Conservation (phyloP, 2,329 filamentous ascomycete species). For the Ustulina deusta region DNA sequence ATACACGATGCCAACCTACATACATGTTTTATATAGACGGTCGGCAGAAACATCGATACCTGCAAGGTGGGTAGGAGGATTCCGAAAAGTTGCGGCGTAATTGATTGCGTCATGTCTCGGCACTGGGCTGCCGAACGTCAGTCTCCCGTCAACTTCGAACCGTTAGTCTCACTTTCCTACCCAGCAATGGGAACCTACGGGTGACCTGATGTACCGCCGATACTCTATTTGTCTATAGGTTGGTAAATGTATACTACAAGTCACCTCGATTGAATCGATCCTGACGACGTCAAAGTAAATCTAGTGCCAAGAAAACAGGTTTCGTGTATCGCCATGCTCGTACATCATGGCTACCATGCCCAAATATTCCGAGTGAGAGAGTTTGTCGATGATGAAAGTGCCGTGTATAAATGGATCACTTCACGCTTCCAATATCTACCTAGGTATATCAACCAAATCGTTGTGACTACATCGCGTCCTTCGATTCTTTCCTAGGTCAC, state of each 20-base stretch:
- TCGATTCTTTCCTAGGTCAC: background rate
- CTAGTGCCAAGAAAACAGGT: slow-evolving; percentile 32
- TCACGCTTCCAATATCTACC: slow-evolving; percentile 2
- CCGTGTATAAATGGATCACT: background rate
- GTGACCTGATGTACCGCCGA: background rate
- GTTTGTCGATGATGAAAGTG: background rate
- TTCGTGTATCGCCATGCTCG: background rate
- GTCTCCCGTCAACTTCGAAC: background rate
- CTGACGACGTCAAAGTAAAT: slow-evolving; percentile 26
- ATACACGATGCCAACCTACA: background rate
- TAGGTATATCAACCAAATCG: background rate
- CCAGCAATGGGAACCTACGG: background rate
- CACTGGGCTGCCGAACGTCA: slow-evolving; percentile 9
- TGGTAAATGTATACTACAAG: slow-evolving; percentile 5
- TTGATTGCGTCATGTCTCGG: slow-evolving; percentile 33
- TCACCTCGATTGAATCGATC: slow-evolving; percentile 5
- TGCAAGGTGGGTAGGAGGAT: background rate
- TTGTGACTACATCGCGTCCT: background rate
- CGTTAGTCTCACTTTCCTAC: background rate
- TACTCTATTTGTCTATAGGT: background rate
- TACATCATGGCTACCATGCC: slow-evolving; percentile 4
- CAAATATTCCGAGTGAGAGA: background rate
- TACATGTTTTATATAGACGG: background rate
- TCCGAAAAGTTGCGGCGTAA: background rate
- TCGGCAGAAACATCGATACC: background rate